Evolutionary conservation across 2,329 filamentous ascomycete genomes (phyloP), one percentile per base, ranked within the genome.

Genomic region (Domatiomyces globalis): DNA sequence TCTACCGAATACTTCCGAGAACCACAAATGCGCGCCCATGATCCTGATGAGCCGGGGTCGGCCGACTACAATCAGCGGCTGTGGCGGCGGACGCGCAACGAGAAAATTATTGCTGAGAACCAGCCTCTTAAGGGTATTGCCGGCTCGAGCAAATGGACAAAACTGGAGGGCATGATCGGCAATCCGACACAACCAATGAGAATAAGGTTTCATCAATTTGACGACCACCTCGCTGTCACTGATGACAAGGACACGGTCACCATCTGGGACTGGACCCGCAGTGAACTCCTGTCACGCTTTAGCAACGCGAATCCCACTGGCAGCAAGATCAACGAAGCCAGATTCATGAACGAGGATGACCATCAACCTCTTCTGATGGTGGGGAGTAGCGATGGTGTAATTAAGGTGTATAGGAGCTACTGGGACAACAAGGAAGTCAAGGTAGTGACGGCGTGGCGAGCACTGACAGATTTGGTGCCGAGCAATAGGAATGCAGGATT

Each of bases 281-380:
- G 84, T 58, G 77, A 75, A 48, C 80, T 83, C 33, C 72, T 95
- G 57, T 86, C 81, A 63, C 83, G 84, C 51, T 98, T 98, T 68
- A 94, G 86, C 25, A 96, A 96, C 62, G 89, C 87, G 47, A 98
- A 98, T 62, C 92, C 92, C 0, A 75, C 82, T 29, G 87, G 89
- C 2, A 95, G 88, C 22, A 87, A 83, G 60, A 94, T 98, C 61
- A 95, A 88, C 50, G 89, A 96, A 66, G 82, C 95, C 65, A 86
- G 88, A 51, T 95, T 96, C 67, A 94, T 98, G 72, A 98, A 98
- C 60, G 92, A 98, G 67, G 92, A 98, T 61, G 92, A 98, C 64
- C 45, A 47, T 17, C 87, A 94, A 63, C 92, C 90, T 2, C 80
- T 96, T 57, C 71, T 98, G 51, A 87, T 98, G 79, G 95, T 87